A percentile compares a stretch with the other conserved stretches of the same genome.
Conservation (phyloP, 2,329 filamentous ascomycete genomes). For the Malbranchea cinnamomea region DNA sequence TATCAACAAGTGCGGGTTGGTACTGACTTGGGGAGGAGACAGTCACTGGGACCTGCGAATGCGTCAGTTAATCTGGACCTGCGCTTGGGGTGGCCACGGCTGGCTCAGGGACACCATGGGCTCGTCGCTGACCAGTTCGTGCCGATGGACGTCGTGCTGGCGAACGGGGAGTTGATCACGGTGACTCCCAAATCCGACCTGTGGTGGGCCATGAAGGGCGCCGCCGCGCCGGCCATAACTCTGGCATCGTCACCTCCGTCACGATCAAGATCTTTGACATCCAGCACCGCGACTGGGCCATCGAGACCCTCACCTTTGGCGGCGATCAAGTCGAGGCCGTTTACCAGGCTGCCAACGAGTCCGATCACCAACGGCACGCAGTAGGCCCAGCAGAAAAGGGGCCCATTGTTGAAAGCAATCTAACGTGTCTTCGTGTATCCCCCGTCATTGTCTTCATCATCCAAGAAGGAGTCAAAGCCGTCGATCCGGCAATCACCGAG, state of each 20-base stretch:
- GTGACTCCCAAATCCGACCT: slow-evolving; percentile 34
- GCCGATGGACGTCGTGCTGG: slow-evolving; percentile 37
- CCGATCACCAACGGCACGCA: no score
- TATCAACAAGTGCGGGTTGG: not conserved
- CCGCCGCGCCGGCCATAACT: slow-evolving; percentile 45
- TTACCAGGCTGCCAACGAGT: slow-evolving; percentile 33
- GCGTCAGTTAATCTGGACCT: slow-evolving; percentile 33
- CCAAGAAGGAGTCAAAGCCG: slow-evolving; percentile 21
- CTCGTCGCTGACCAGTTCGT: slow-evolving; percentile 40
- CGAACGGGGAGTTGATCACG: slow-evolving; percentile 30
- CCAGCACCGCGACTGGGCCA: slow-evolving; percentile 22
- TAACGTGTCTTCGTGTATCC: no score
- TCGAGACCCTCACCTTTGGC: slow-evolving; percentile 31
- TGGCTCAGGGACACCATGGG: slow-evolving; percentile 40
- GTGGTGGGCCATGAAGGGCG: slow-evolving; percentile 42
- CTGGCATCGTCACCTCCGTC: slow-evolving; percentile 39
- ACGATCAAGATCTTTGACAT: slow-evolving; percentile 34
- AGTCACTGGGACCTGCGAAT: slow-evolving; percentile 40
- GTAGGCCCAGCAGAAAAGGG: no score
- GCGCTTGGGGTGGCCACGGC: slow-evolving; percentile 45
- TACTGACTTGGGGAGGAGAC: slow-evolving; percentile 1
- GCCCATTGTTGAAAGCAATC: no score
- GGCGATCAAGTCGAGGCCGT: slow-evolving; percentile 36
- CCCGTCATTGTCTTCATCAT: slow-evolving; percentile 19
- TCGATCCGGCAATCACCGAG: slow-evolving; percentile 27